Evolutionary conservation across 163 green algal species (phyloP).

Genomic region (Prototheca stagnorum): DNA sequence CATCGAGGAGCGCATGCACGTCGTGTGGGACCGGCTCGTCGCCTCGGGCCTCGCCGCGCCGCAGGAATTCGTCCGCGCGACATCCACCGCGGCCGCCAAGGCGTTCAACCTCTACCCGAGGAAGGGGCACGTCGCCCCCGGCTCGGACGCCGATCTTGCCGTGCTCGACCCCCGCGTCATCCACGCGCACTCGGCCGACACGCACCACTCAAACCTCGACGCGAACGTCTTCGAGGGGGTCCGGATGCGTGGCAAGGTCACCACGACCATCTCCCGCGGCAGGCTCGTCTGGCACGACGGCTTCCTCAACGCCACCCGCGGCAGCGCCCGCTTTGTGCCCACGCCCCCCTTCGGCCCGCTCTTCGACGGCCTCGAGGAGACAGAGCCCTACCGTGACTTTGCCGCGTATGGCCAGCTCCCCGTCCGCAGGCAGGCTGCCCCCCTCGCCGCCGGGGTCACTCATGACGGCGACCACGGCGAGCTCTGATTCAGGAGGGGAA

Average conservation of each 20-base stretch:
- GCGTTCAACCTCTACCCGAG: conserved; percentile 82
- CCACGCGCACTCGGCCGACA: conserved; percentile 54
- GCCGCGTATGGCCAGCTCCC: not conserved
- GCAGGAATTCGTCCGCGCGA: conserved; percentile 65
- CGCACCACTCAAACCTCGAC: conserved; percentile 72
- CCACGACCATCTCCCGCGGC: conserved; percentile 66
- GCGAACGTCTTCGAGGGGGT: conserved; percentile 88
- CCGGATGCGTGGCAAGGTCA: conserved; percentile 32
- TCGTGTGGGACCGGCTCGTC: conserved; percentile 28
- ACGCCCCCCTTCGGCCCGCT: conserved; percentile 6
- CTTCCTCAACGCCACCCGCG: conserved; percentile 38
- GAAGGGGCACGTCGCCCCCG: conserved; percentile 54
- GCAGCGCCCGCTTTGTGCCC: conserved; percentile 32
- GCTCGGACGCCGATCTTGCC: conserved; percentile 83
- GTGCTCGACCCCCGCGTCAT: conserved; percentile 61
- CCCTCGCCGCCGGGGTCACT: no score
- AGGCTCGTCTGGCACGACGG: conserved; percentile 68
- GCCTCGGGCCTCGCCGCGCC: conserved; percentile 48
- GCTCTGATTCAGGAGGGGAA: no score
- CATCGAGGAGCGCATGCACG: conserved; percentile 64
- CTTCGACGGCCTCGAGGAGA: conserved; percentile 11
- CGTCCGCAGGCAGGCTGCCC: not conserved
- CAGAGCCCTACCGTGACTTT: not conserved
- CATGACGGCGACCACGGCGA: no score
- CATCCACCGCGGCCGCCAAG: conserved; percentile 56